These are phyloP conservation scores for Trichophyton simii DNA, from an alignment of 2,329 filamentous ascomycete genomes.

Conservation along the genomic window DNA sequence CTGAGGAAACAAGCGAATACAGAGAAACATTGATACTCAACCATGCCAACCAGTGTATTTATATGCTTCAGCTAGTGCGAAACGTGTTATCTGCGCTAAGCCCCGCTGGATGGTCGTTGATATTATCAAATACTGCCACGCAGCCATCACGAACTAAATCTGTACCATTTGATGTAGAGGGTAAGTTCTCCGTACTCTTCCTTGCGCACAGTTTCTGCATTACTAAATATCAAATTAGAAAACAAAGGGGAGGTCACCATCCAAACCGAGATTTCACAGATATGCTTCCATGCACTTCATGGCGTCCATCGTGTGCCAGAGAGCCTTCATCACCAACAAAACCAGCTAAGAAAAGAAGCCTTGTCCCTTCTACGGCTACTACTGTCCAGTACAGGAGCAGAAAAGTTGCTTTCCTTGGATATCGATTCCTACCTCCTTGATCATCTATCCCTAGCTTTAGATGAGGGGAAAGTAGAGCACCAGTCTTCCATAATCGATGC, in stretches of 20 bases:
- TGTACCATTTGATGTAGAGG: constrained; percentile 40
- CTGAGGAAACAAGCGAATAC: constrained; percentile 21
- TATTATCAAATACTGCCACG: constrained; percentile 50
- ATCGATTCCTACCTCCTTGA: constrained; percentile 61
- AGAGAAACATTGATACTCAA: constrained; percentile 40
- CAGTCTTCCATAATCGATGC: constrained; percentile 69
- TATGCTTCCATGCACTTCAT: constrained; percentile 9
- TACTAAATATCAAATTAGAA: neutral
- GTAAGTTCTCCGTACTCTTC: constrained; percentile 31
- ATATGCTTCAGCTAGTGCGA: constrained; percentile 62
- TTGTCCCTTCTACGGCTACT: constrained; percentile 50
- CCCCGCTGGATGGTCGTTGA: constrained; percentile 55
- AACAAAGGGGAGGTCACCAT: constrained; percentile 18
- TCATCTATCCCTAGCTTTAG: constrained; percentile 49
- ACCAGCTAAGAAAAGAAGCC: constrained; percentile 58
- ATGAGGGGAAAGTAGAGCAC: constrained; percentile 53
- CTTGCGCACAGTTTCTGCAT: neutral
- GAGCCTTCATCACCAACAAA: constrained; percentile 40
- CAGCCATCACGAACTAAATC: constrained; percentile 31
- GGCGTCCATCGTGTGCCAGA: constrained; percentile 7
- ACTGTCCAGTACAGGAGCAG: constrained; percentile 28
- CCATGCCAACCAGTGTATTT: constrained; percentile 63
- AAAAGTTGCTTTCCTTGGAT: constrained; percentile 34
- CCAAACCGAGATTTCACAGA: constrained; percentile 10
- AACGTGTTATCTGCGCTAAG: constrained; percentile 59